Evolutionary conservation across 176 grass and related monocot species (phyloP).

Genomic region (Secale cereale): DNA sequence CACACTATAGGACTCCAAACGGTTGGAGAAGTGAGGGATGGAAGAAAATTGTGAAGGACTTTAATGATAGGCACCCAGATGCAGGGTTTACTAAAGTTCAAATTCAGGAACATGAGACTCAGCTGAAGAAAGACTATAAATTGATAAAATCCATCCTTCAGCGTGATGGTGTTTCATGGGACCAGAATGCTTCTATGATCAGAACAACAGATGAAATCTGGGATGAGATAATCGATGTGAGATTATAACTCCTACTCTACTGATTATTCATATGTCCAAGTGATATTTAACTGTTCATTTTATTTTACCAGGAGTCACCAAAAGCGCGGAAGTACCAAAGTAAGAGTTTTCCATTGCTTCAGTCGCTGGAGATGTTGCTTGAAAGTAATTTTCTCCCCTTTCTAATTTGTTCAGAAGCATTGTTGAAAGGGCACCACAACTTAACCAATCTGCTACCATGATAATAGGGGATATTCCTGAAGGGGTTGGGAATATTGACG

Average conservation of each 20-base stretch:
- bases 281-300: background rate
- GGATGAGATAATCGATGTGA: conserved; percentile 56
- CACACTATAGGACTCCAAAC: conserved; percentile 37
- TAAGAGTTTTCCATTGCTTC: conserved; percentile 39
- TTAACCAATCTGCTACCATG: background rate
- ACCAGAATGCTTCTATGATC: conserved; percentile 48
- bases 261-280: background rate
- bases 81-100: conserved; percentile 50
- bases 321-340: conserved; percentile 54
- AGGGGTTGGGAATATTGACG: conserved; percentile 26
- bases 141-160: conserved; percentile 43
- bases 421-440: background rate
- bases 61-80: conserved; percentile 40
- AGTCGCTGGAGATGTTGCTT: conserved; percentile 35
- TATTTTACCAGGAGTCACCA: conserved; percentile 33
- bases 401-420: conserved; percentile 3
- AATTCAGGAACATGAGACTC: conserved; percentile 51
- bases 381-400: conserved; percentile 21
- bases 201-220: conserved; percentile 47
- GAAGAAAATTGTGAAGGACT: conserved; percentile 43
- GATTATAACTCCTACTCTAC: background rate
- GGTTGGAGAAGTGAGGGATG: conserved; percentile 49
- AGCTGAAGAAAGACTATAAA: conserved; percentile 48
- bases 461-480: conserved; percentile 47
- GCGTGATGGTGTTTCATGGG: conserved; percentile 42